Evolutionary conservation across 1,284 basidiomycete genomes (phyloP).

Genomic region (Papiliotrema fonsecae): DNA sequence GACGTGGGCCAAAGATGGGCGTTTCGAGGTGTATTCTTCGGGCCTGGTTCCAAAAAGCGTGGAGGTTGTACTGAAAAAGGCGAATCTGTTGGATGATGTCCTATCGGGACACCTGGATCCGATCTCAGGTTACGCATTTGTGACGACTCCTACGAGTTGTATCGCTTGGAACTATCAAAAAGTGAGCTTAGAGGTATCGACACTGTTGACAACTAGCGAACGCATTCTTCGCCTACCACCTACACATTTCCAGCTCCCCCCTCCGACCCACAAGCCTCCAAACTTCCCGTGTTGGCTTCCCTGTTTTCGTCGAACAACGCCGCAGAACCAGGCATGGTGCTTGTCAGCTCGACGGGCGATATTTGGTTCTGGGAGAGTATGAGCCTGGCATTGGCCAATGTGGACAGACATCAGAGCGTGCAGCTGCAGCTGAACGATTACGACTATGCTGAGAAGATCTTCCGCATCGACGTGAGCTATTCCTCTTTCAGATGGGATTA

Average conservation of each 20-base stretch:
- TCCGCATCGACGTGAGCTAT: constrained; percentile 32
- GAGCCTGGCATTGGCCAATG: constrained; percentile 44
- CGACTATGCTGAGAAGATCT: constrained; percentile 42
- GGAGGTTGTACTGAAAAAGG: constrained; percentile 19
- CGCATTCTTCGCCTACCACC: constrained; percentile 35
- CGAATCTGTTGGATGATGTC: constrained; percentile 42
- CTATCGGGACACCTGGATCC: constrained; percentile 42
- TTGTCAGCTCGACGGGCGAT: constrained; percentile 43
- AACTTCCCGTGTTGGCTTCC: constrained; percentile 33
- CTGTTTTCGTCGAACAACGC: constrained; percentile 26
- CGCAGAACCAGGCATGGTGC: constrained; percentile 48
- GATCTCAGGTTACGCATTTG: constrained; percentile 45
- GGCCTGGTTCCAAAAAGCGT: constrained; percentile 38
- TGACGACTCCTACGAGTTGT: constrained; percentile 34
- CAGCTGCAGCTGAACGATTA: constrained; percentile 29
- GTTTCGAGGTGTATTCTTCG: constrained; percentile 22
- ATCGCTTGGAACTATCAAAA: constrained; percentile 50
- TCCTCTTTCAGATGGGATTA: neutral
- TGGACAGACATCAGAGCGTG: constrained; percentile 25
- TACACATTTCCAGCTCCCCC: constrained; percentile 41
- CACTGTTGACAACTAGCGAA: constrained; percentile 17
- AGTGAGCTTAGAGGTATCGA: constrained; percentile 13
- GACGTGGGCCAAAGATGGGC: constrained; percentile 35
- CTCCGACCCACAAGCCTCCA: constrained; percentile 21
- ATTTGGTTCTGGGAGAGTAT: constrained; percentile 48